These are phyloP conservation scores for Rhizophora apiculata DNA, from an alignment of 345 rosid species.

Conservation along the genomic window DNA sequence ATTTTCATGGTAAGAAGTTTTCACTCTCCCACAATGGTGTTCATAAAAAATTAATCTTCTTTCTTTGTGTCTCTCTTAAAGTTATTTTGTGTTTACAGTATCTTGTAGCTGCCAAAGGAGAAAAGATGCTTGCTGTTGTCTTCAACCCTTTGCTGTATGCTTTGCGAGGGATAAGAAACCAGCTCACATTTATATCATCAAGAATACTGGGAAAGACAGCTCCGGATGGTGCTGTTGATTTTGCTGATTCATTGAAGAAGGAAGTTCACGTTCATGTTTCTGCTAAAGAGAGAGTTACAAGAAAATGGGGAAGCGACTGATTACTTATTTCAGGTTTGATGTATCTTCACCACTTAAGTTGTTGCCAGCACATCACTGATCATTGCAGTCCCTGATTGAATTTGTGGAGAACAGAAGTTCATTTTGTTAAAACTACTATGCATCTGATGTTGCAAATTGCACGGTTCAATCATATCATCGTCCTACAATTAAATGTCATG, in stretches of 20 bases:
- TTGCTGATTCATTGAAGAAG: conserved; percentile 30
- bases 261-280: conserved; percentile 39
- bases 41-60: background rate
- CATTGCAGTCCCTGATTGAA: conserved; percentile 3
- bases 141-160: conserved; percentile 69
- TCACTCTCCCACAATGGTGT: background rate
- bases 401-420: background rate
- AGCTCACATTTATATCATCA: conserved; percentile 46
- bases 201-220: conserved; percentile 38
- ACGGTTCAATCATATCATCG: too few relatives aligned
- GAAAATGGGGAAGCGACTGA: conserved; percentile 82
- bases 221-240: conserved; percentile 18
- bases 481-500: too few relatives aligned
- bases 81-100: conserved; percentile 43
- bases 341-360: background rate
- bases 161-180: conserved; percentile 65
- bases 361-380: conserved; percentile 1
- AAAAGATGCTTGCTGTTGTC: conserved; percentile 58
- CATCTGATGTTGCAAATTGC: too few relatives aligned
- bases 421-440: background rate
- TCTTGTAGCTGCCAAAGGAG: conserved; percentile 71
- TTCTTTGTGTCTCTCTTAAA: background rate
- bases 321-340: conserved; percentile 16
- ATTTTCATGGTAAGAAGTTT: conserved; percentile 54
- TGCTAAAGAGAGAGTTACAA: conserved; percentile 72